Evolutionary conservation across 2,329 filamentous ascomycete genomes (phyloP).

Genomic region (Clarireedia paspali): DNA sequence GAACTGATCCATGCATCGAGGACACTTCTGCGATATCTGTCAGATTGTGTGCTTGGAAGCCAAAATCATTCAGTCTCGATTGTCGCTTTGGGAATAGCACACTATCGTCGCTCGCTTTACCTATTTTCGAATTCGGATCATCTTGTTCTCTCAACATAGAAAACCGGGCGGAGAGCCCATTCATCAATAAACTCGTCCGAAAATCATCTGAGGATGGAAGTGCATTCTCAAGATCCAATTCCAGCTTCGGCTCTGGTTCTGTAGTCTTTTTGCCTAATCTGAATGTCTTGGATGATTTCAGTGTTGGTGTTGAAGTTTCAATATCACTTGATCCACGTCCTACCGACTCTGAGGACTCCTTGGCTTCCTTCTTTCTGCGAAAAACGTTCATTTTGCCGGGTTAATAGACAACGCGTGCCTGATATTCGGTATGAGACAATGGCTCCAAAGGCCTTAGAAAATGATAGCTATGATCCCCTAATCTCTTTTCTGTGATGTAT

Average conservation of each 20-base stretch:
- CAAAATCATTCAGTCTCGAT: conserved; percentile 66
- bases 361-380: conserved; percentile 67
- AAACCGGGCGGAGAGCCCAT: conserved; percentile 86
- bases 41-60: conserved; percentile 43
- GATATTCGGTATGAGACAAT: neutral
- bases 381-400: conserved; percentile 36
- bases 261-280: conserved; percentile 45
- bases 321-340: conserved; percentile 48
- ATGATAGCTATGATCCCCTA: neutral
- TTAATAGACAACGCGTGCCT: neutral
- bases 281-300: conserved; percentile 45
- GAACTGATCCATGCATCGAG: conserved; percentile 59
- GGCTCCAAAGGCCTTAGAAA: neutral
- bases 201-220: conserved; percentile 85
- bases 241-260: conserved; percentile 49
- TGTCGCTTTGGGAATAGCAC: conserved; percentile 77
- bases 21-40: conserved; percentile 87
- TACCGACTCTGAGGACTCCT: conserved; percentile 42
- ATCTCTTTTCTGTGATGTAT: too few relatives aligned
- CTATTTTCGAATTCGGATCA: conserved; percentile 79
- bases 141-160: conserved; percentile 96
- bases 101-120: conserved; percentile 92
- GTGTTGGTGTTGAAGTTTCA: conserved; percentile 25
- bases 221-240: conserved; percentile 65
- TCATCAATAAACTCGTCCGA: conserved; percentile 92